Evolutionary conservation across 257 asterid species (phyloP).

Genomic region (Capsicum pubescens): DNA sequence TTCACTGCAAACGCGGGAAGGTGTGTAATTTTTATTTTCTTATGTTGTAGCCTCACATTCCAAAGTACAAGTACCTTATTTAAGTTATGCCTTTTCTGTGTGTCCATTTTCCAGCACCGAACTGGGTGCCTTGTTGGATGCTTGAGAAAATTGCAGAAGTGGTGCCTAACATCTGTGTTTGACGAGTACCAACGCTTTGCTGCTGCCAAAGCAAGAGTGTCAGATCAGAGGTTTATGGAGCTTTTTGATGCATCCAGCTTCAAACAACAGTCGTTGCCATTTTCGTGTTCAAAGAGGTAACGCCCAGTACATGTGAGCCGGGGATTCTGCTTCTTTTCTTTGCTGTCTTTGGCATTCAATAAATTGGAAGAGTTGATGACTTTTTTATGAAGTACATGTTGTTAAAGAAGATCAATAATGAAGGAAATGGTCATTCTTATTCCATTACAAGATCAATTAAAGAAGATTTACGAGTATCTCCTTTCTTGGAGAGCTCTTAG

Average conservation of each 20-base stretch:
- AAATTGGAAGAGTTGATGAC: conserved; percentile 24
- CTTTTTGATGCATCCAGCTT: conserved; percentile 64
- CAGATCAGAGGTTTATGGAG: conserved; percentile 91
- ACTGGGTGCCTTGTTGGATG: conserved; percentile 94
- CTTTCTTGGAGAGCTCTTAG: neutral
- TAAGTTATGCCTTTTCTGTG: neutral
- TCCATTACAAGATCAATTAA: conserved; percentile 18
- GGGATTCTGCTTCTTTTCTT: conserved; percentile 20
- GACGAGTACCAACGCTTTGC: conserved; percentile 93
- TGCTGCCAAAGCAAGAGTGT: conserved; percentile 81
- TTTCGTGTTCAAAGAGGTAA: conserved; percentile 60
- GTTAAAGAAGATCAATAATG: too few species aligned
- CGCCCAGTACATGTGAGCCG: neutral
- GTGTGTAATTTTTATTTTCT: conserved; percentile 35
- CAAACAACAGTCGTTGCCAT: conserved; percentile 52
- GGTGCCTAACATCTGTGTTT: conserved; percentile 84
- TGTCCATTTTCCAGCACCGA: conserved; percentile 65
- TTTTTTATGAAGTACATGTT: conserved; percentile 12
- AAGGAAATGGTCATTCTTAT: conserved; percentile 24
- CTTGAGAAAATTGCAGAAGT: conserved; percentile 75
- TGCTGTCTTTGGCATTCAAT: neutral
- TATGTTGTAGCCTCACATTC: neutral
- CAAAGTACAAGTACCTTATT: neutral
- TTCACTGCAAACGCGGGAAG: conserved; percentile 93
- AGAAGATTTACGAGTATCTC: neutral